Conservation (phyloP, 352 stramenopile genomes). For the Pythium folliculosum region DNA sequence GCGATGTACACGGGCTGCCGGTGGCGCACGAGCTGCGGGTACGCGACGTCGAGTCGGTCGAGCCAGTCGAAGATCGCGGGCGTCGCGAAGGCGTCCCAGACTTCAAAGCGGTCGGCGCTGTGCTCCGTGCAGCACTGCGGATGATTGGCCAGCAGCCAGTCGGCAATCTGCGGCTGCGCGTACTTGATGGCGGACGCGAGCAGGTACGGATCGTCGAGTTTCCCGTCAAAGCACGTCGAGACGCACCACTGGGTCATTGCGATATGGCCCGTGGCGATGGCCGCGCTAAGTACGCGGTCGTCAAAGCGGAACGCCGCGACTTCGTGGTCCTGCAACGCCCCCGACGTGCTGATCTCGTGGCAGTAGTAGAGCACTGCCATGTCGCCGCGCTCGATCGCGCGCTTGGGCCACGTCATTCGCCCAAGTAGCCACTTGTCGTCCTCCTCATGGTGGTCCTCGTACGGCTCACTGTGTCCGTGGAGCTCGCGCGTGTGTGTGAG, state of each 20-base stretch:
- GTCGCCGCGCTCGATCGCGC: background rate
- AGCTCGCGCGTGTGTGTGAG: no score
- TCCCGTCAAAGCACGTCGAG: no score
- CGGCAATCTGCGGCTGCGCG: conserved; percentile 1
- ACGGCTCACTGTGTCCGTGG: no score
- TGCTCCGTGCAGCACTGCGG: conserved; percentile 1
- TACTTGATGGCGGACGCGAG: background rate
- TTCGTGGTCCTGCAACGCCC: no score
- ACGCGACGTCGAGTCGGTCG: background rate
- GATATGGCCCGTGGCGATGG: no score
- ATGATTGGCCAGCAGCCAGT: background rate
- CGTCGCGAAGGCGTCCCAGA: background rate
- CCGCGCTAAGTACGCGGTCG: no score
- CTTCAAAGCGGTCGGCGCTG: background rate
- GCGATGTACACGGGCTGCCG: background rate
- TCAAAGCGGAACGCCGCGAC: no score
- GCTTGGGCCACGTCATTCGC: background rate
- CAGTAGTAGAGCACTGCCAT: background rate
- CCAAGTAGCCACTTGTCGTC: conserved; percentile 1
- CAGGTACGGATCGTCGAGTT: no score
- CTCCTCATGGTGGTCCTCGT: background rate
- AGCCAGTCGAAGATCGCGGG: background rate
- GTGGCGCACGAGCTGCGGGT: background rate
- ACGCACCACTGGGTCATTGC: no score
- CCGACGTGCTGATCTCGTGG: background rate